Conservation (phyloP, 371 early-diverging fungal species). For the Mortierella sp. region DNA sequence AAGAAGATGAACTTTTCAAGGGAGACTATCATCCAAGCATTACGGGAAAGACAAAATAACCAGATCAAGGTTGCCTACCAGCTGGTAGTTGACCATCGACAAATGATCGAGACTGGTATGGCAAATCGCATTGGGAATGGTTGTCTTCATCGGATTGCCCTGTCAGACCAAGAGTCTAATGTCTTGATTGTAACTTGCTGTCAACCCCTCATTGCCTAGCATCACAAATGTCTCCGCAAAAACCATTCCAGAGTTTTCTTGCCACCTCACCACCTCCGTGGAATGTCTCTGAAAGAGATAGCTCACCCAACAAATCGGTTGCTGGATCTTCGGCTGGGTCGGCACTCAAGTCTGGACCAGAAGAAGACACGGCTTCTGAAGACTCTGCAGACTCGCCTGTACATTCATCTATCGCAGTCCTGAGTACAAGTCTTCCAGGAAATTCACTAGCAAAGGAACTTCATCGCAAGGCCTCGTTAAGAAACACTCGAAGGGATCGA, state of each 20-base stretch:
- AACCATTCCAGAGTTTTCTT: slow-evolving; percentile 69
- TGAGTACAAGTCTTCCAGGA: slow-evolving; percentile 74
- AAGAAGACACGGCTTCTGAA: slow-evolving; percentile 29
- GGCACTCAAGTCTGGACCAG: slow-evolving; percentile 34
- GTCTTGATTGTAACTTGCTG: not conserved
- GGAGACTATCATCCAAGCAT: slow-evolving; percentile 73
- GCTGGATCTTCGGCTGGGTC: slow-evolving; percentile 39
- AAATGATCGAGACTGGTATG: slow-evolving; percentile 77
- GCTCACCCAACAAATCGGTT: slow-evolving; percentile 25
- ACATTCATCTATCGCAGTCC: slow-evolving; percentile 70
- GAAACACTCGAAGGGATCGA: slow-evolving; percentile 29
- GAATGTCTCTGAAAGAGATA: slow-evolving; percentile 62
- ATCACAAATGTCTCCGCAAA: slow-evolving; percentile 56
- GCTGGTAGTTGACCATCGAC: slow-evolving; percentile 85
- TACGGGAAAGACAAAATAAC: slow-evolving; percentile 85
- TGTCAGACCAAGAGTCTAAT: not conserved
- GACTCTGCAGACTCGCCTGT: slow-evolving; percentile 29
- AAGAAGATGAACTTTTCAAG: slow-evolving; percentile 87
- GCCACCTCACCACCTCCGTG: slow-evolving; percentile 75
- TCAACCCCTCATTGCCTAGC: slow-evolving; percentile 9
- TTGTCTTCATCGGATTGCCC: not conserved
- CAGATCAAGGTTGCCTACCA: slow-evolving; percentile 96
- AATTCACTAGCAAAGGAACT: slow-evolving; percentile 47
- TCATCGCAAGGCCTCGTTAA: slow-evolving; percentile 48
- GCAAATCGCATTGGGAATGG: not conserved